A percentile compares a stretch with the other conserved stretches of the same genome.
These are phyloP conservation scores for Dictyostelium purpureum DNA, from an alignment of 78 protist genomes.

Conservation along the genomic window DNA sequence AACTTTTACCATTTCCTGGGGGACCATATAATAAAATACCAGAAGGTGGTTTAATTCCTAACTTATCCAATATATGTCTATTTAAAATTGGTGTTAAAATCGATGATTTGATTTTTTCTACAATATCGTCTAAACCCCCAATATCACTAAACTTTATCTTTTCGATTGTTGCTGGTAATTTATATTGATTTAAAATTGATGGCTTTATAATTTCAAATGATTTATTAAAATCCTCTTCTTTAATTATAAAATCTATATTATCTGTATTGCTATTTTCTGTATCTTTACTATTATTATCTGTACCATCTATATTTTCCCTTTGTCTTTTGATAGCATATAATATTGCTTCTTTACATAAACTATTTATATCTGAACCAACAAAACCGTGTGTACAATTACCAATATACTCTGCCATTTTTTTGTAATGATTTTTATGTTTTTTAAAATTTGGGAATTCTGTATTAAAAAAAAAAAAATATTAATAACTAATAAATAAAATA, in stretches of 20 bases:
- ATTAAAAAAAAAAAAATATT: not conserved
- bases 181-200: constrained; percentile 98
- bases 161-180: constrained; percentile 93
- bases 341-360: constrained; percentile 99
- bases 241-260: constrained; percentile 96
- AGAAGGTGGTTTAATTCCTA: constrained; percentile 97
- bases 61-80: constrained; percentile 97
- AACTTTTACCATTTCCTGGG: constrained; percentile 89
- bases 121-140: constrained; percentile 98
- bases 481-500: not conserved
- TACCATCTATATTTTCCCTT: no score
- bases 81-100: constrained; percentile 99
- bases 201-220: constrained; percentile 97
- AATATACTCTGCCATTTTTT: constrained; percentile 86
- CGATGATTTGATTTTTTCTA: constrained; percentile 87
- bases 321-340: constrained; percentile 98
- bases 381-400: constrained; percentile 99
- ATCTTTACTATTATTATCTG: no score
- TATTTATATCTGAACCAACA: constrained; percentile 99
- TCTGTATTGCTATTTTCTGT: constrained; percentile 97
- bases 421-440: constrained; percentile 19
- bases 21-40: constrained; percentile 94
- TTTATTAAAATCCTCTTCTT: constrained; percentile 88
- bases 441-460: constrained; percentile 16
- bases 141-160: constrained; percentile 98